Evolutionary conservation across 1,139 yeast genomes (phyloP).

Genomic region (Insectozyma bohioensis): DNA sequence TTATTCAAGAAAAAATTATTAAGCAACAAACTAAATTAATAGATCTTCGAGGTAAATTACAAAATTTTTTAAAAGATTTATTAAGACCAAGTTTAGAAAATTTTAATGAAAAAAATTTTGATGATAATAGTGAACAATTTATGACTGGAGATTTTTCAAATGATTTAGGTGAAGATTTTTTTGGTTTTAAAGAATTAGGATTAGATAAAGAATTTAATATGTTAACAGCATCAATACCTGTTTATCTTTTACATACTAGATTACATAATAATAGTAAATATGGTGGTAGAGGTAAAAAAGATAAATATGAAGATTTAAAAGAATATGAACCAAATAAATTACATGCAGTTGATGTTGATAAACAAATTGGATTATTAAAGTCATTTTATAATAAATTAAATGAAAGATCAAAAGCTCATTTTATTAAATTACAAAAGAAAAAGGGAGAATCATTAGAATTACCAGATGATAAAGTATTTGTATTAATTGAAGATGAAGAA

Average conservation of each 20-base stretch:
- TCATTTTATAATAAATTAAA: constrained; percentile 56
- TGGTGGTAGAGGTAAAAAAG: constrained; percentile 45
- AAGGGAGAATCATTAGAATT: constrained; percentile 49
- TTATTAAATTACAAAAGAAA: constrained; percentile 52
- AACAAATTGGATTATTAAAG: constrained; percentile 57
- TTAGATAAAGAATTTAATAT: constrained; percentile 91
- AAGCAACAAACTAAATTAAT: constrained; percentile 68
- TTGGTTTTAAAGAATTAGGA: constrained; percentile 93
- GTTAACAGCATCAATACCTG: constrained; percentile 81
- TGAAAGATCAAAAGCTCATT: constrained; percentile 51
- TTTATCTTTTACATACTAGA: constrained; percentile 81
- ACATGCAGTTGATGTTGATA: constrained; percentile 49
- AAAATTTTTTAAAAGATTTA: constrained; percentile 75
- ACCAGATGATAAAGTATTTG: constrained; percentile 41
- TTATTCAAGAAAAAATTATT: constrained; percentile 69
- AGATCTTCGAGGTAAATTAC: constrained; percentile 67
- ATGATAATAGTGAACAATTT: constrained; percentile 90
- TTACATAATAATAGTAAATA: constrained; percentile 63
- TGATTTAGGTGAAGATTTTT: constrained; percentile 93
- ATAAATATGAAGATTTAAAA: constrained; percentile 63
- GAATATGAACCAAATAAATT: constrained; percentile 49
- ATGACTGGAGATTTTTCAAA: constrained; percentile 91
- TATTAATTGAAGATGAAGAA: constrained; percentile 74
- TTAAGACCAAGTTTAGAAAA: constrained; percentile 82
- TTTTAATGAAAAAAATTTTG: constrained; percentile 73